These are phyloP conservation scores for Leccinum pachyderme DNA, from an alignment of 1,284 basidiomycete species.

Conservation along the genomic window DNA sequence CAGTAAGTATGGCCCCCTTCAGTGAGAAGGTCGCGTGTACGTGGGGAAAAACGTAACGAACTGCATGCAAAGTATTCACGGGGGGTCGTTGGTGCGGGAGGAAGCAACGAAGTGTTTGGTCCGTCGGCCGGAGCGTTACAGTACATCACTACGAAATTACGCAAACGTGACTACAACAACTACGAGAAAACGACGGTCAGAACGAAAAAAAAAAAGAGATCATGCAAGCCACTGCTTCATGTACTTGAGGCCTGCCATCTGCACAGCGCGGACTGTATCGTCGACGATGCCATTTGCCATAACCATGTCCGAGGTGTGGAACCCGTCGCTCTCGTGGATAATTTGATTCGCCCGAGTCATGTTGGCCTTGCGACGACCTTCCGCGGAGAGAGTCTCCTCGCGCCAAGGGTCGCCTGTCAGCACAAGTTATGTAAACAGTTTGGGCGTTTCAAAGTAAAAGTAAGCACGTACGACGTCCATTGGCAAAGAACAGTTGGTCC, in stretches of 20 bases:
- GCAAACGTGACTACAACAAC: background rate
- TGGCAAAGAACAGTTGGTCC: constrained; percentile 65
- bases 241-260: constrained; percentile 42
- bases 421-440: background rate
- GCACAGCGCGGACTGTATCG: constrained; percentile 51
- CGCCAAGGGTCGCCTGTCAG: constrained; percentile 68
- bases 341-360: constrained; percentile 46
- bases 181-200: background rate
- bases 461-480: constrained; percentile 51
- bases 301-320: constrained; percentile 64
- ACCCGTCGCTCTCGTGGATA: constrained; percentile 57
- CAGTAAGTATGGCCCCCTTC: no score
- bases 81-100: no score
- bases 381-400: constrained; percentile 64
- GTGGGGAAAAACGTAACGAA: background rate
- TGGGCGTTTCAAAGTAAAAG: background rate
- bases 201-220: background rate
- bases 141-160: background rate
- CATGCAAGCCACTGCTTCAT: constrained; percentile 50
- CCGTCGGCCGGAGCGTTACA: no score
- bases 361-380: constrained; percentile 45
- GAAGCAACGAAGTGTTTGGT: no score
- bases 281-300: constrained; percentile 44
- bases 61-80: background rate
- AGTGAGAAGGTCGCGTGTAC: background rate